Percentiles rank a stretch among this genome's conserved stretches.
These are phyloP conservation scores for Anethum foeniculum DNA, from an alignment of 140 eudicot genomes.

Conservation along the genomic window DNA sequence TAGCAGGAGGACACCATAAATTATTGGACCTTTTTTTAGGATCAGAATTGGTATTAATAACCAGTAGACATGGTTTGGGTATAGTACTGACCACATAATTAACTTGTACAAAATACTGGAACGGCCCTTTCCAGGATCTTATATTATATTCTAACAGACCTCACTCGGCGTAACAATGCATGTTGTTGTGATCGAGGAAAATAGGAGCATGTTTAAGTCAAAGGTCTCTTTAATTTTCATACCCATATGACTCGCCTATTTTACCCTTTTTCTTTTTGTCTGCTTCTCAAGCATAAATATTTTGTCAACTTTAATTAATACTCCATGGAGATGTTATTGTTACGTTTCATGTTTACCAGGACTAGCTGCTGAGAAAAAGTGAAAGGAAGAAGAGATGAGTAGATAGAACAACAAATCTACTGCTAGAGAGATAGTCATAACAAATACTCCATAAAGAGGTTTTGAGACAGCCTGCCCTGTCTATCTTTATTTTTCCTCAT, in stretches of 20 bases:
- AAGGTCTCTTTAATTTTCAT: neutral
- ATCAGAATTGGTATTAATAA: no score
- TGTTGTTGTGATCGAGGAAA: neutral
- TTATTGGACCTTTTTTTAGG: no score
- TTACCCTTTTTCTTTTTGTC: neutral
- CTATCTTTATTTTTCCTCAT: neutral
- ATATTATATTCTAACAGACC: no score
- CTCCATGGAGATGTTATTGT: neutral
- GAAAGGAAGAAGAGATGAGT: neutral
- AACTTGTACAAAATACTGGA: no score
- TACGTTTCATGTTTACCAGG: neutral
- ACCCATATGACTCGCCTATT: neutral
- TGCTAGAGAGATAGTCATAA: neutral
- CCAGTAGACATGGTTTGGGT: no score
- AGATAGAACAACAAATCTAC: conserved; percentile 2
- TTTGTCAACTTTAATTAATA: neutral
- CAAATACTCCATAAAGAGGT: neutral
- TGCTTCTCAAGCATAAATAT: neutral
- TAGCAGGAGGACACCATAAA: no score
- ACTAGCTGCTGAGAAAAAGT: neutral
- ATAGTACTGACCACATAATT: no score
- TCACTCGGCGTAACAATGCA: neutral
- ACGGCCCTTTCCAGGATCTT: no score
- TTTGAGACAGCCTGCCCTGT: neutral
- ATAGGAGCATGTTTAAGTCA: neutral